These are phyloP conservation scores for Polytrichum formosum DNA, from an alignment of 225 moss, liverwort and hornwort species.

Conservation along the genomic window DNA sequence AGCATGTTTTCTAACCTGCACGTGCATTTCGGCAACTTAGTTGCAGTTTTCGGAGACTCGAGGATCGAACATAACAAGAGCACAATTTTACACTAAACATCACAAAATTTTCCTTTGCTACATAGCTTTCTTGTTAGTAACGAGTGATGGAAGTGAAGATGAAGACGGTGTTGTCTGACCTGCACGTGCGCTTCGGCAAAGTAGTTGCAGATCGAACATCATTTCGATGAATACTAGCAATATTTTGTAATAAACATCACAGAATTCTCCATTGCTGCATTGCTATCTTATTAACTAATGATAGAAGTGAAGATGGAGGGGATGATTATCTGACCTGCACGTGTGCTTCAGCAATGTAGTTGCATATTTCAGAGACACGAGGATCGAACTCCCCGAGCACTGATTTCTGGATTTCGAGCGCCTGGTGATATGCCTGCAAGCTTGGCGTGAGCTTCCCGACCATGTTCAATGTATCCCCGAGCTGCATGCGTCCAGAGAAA, in stretches of 20 bases:
- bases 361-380: constrained; percentile 81
- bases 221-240: too few relatives aligned
- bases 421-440: constrained; percentile 67
- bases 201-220: too few relatives aligned
- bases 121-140: too few relatives aligned
- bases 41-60: too few relatives aligned
- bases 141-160: background rate
- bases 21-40: too few relatives aligned
- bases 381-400: constrained; percentile 68
- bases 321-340: constrained; percentile 49
- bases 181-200: constrained; percentile 6
- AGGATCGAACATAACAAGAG: too few relatives aligned
- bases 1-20: too few relatives aligned
- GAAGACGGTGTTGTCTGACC: constrained; percentile 23
- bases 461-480: constrained; percentile 43
- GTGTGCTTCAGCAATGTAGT: constrained; percentile 89
- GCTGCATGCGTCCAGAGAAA: constrained; percentile 49
- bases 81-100: too few relatives aligned
- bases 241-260: too few relatives aligned
- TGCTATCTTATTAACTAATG: background rate
- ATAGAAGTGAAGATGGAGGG: background rate
- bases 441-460: constrained; percentile 42
- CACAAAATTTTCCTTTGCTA: too few relatives aligned
- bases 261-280: too few relatives aligned
- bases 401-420: constrained; percentile 70